Conservation (phyloP, 1,139 yeast species). For the Pneumocystis carinii region DNA sequence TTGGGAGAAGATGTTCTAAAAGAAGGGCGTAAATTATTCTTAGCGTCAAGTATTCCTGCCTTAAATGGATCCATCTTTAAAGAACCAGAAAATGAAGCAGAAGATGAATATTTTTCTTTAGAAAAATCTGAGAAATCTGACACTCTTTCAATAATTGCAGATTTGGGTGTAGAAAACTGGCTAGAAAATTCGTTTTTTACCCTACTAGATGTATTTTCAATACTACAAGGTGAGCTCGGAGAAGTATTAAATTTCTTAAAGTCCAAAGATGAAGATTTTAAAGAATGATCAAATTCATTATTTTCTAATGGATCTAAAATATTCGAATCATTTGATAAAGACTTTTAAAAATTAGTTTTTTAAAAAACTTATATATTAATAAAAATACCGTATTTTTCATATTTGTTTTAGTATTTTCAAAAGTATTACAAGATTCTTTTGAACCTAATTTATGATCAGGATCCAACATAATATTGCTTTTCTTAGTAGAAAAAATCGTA, state of each 20-base stretch:
- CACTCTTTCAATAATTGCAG: not conserved
- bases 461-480: not conserved
- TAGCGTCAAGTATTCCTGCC: not conserved
- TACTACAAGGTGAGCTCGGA: not conserved
- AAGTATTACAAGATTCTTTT: not conserved
- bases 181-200: not conserved
- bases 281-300: not conserved
- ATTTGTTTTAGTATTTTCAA: not conserved
- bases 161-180: not conserved
- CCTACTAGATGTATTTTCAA: not conserved
- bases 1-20: not conserved
- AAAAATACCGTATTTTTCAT: not conserved
- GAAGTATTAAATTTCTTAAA: not conserved
- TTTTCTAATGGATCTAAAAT: not conserved
- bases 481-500: not conserved
- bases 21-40: not conserved
- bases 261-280: not conserved
- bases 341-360: not conserved
- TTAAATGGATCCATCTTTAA: not conserved
- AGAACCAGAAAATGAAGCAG: not conserved
- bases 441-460: not conserved
- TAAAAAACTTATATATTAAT: not conserved
- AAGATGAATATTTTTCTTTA: not conserved
- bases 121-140: not conserved
- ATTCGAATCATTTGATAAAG: not conserved